Evolutionary conservation across 2,329 filamentous ascomycete species (phyloP).

Genomic region (Mollisia scopiformis): DNA sequence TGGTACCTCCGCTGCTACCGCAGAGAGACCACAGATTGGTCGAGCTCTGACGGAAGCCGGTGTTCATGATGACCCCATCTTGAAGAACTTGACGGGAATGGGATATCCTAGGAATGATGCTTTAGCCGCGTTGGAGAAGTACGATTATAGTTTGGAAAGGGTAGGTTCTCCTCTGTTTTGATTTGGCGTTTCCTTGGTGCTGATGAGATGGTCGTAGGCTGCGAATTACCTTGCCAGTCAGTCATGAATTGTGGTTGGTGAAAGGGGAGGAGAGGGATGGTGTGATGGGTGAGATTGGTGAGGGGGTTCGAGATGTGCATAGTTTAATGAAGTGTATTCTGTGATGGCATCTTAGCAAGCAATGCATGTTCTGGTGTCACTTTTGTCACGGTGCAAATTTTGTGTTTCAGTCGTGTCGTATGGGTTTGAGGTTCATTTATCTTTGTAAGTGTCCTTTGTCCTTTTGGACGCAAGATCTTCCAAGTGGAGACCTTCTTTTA

Average conservation of each 20-base stretch:
- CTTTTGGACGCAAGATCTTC: no score
- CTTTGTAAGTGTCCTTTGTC: no score
- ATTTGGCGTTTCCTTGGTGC: neutral
- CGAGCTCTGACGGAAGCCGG: conserved; percentile 73
- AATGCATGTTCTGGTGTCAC: neutral
- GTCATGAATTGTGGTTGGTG: conserved; percentile 21
- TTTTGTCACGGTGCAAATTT: neutral
- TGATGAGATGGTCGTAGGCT: conserved; percentile 31
- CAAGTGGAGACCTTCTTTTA: no score
- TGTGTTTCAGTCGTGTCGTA: neutral
- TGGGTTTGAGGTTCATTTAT: no score
- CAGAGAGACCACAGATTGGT: conserved; percentile 52
- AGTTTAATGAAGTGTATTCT: conserved; percentile 20
- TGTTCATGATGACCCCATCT: conserved; percentile 86
- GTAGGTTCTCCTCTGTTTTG: conserved; percentile 53
- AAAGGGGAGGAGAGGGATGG: neutral
- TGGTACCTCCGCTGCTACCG: conserved; percentile 17
- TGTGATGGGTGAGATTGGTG: neutral
- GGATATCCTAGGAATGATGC: conserved; percentile 78
- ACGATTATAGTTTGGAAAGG: conserved; percentile 94
- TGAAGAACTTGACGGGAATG: conserved; percentile 89
- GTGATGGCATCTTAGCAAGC: conserved; percentile 5
- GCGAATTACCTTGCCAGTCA: conserved; percentile 39
- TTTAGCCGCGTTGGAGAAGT: conserved; percentile 84
- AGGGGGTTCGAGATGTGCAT: conserved; percentile 21